Percentiles rank a stretch among this genome's conserved stretches.
phyloP scores from a whole-genome alignment of 805 yeast species.

The Candida khao-thaluensis region DNA sequence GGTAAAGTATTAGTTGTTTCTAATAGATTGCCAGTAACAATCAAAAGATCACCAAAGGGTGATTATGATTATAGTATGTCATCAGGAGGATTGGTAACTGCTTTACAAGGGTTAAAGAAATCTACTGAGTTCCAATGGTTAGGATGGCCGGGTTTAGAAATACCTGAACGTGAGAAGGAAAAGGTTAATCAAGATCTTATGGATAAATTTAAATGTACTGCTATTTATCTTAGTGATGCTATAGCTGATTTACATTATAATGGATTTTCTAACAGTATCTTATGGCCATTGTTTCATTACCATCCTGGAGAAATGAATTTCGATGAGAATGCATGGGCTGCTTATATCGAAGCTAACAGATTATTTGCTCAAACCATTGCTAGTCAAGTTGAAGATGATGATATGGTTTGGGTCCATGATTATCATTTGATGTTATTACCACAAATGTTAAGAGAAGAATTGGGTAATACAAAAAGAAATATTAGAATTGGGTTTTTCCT shows the following conservation, averaged over 20 bases:
- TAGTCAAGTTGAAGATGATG: slow-evolving; percentile 70
- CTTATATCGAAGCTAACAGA: slow-evolving; percentile 89
- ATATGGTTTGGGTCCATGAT: slow-evolving; percentile 96
- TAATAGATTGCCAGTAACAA: slow-evolving; percentile 93
- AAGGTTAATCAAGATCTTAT: slow-evolving; percentile 68
- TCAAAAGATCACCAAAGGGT: slow-evolving; percentile 60
- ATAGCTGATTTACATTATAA: slow-evolving; percentile 95
- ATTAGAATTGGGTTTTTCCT: slow-evolving; percentile 88
- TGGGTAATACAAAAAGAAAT: slow-evolving; percentile 48
- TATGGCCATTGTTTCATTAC: slow-evolving; percentile 98
- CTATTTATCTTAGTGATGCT: slow-evolving; percentile 83
- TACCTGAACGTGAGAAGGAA: slow-evolving; percentile 72
- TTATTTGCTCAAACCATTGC: slow-evolving; percentile 76
- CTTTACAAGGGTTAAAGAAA: slow-evolving; percentile 86
- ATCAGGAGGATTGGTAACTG: slow-evolving; percentile 96
- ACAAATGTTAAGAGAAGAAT: slow-evolving; percentile 69
- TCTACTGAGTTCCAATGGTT: slow-evolving; percentile 89
- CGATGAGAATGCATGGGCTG: slow-evolving; percentile 97
- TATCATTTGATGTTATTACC: slow-evolving; percentile 96
- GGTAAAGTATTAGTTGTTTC: slow-evolving; percentile 90
- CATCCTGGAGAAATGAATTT: slow-evolving; percentile 99
- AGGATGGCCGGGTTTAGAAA: slow-evolving; percentile 93
- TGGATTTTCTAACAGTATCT: slow-evolving; percentile 89
- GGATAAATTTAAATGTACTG: slow-evolving; percentile 82
- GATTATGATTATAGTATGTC: slow-evolving; percentile 85